Evolutionary conservation across 495 filamentous ascomycete species (phyloP), one percentile per base, ranked within the genome.

Genomic region (Penicillium odoratum): DNA sequence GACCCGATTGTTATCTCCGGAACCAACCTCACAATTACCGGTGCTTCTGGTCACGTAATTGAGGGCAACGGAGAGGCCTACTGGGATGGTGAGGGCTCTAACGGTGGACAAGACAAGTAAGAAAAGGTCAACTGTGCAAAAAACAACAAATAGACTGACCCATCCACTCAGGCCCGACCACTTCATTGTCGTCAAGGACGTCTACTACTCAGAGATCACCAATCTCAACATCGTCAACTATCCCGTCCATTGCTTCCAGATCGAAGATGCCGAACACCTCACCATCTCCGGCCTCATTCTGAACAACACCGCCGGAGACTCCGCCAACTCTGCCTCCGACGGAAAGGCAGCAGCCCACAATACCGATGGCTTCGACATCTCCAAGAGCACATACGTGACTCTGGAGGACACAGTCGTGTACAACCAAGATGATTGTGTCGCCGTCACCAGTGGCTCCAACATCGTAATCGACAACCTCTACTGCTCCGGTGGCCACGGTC

Each of bases 341-440:
- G 76, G 81, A 47, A 62, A 60, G 1, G 54, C 64, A 11, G 68
- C 70, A 7, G 85, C 79, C 6, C 81, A 85, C 56, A 89, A 89
- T 67, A 88, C 85, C 6, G 86, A 89, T 59, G 86, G 76, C 7
- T 89, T 88, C 63, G 86, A 88, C 56, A 74, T 89, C 56, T 79
- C 83, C 11, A 65, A 63, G 3, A 79, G 73, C 6, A 75, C 69
- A 30, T 71, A 77, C 16, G 71, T 87, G 11, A 78, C 70, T 25
- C 84, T 88, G 57, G 72, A 70, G 11, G 74, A 76, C 18, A 79
- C 81, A 8, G 81, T 66, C 29, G 78, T 87, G 5, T 75, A 82
- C 54, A 88, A 83, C 63, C 85, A 88, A 65, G 85, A 88, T 59
- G 85, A 89, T 63, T 88, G 85, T 62, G 68, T 88, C 11, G 85